Conservation (phyloP, 2,329 filamentous ascomycete species). For the Ambrosiella cleistominuta region DNA sequence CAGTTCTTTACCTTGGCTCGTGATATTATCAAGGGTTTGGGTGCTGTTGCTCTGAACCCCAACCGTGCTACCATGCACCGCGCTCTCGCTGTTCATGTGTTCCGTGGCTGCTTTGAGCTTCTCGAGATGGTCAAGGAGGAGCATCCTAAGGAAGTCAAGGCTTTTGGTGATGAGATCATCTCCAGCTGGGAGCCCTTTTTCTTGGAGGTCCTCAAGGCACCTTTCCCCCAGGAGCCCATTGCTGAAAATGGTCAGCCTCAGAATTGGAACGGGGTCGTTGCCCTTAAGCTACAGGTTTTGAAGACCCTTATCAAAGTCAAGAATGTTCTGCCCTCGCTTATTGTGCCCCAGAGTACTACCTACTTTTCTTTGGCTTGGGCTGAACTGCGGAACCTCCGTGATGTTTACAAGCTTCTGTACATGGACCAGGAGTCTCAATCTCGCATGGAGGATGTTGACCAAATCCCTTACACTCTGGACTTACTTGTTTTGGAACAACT, state of each 20-base stretch:
- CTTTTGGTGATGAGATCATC: slow-evolving; percentile 75
- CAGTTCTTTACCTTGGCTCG: slow-evolving; percentile 85
- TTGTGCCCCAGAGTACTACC: slow-evolving; percentile 64
- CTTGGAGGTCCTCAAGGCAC: slow-evolving; percentile 55
- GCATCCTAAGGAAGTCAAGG: slow-evolving; percentile 68
- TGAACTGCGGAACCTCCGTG: slow-evolving; percentile 58
- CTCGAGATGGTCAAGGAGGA: slow-evolving; percentile 95
- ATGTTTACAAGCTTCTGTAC: slow-evolving; percentile 64
- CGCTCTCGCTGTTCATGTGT: slow-evolving; percentile 75
- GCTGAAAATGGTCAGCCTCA: slow-evolving; percentile 36
- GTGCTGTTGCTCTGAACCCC: slow-evolving; percentile 62
- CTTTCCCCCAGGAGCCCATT: slow-evolving; percentile 46
- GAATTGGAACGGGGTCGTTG: slow-evolving; percentile 62
- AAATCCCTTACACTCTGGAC: slow-evolving; percentile 85
- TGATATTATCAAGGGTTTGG: slow-evolving; percentile 69
- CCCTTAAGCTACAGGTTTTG: slow-evolving; percentile 83
- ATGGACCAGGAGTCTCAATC: slow-evolving; percentile 74
- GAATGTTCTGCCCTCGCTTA: slow-evolving; percentile 60
- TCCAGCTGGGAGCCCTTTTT: slow-evolving; percentile 82
- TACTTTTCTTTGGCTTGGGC: slow-evolving; percentile 83
- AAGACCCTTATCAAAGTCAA: slow-evolving; percentile 86
- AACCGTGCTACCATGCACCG: slow-evolving; percentile 58
- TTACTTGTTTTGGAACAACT: slow-evolving; percentile 86
- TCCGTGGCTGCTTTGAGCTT: slow-evolving; percentile 81
- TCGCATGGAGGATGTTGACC: slow-evolving; percentile 74